Evolutionary conservation across 2,329 filamentous ascomycete genomes (phyloP), one percentile per base, ranked within the genome.

Genomic region (Verruconis gallopava): DNA sequence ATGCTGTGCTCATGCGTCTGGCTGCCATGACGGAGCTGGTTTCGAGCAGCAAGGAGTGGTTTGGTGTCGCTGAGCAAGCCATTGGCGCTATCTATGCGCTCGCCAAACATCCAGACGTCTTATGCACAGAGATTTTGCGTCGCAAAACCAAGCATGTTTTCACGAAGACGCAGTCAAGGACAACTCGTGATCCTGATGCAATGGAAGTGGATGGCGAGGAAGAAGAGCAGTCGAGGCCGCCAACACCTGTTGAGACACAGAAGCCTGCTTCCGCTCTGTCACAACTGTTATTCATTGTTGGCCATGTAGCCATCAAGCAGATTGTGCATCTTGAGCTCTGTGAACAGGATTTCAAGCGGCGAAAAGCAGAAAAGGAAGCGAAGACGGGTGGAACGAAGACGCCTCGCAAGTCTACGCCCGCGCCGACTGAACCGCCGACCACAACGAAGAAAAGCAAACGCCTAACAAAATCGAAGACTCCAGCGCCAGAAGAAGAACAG

Each of bases 311-410:
- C 12, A 91, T 98, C 57, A 98, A 98, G 65, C 93, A 98, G 57
- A 98, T 98, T 51, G 93, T 98, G 1, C 91, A 98, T 58, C 74
- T 98, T 9, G 91, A 98, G 54, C 71, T 96, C n/a, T 94, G 88
- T 58, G 91, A 98, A 57, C 77, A 91, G 38, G 91, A 98, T 60
- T 98, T 98, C 63, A 98, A 98, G 68, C 82, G 89, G 42, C 76
- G 89, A 50, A 98, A 98, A 68, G 81, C 84, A 32, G 85, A 91
- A 46, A 85, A 86, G 51, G 84, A 91, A 55, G 88, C 85, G 66
- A 71, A 66, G 45, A 64, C 63, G 40, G 49, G 58, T n/a, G 50
- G 55, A 3, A 50, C 52, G 30, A 42, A 46, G 37, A 28, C 50
- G 44, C 28, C 50, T 44, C 49, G 56, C 45, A 53, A 60, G 49